Percentiles rank a stretch among this genome's conserved stretches.
Evolutionary conservation across 176 grass and related monocot genomes (phyloP).

Genomic region (Paspalum vaginatum): DNA sequence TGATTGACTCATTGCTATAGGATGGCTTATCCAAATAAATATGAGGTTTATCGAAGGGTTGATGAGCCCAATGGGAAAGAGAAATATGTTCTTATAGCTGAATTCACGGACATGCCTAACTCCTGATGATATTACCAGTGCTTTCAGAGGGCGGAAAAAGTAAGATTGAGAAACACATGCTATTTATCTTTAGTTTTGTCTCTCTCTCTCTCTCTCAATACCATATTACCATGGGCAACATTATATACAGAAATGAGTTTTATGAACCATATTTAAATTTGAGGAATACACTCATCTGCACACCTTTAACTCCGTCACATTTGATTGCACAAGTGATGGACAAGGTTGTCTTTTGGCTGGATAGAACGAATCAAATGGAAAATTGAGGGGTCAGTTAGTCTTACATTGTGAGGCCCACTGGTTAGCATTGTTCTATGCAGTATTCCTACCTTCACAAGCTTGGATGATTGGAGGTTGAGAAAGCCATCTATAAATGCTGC

Average conservation of each 20-base stretch:
- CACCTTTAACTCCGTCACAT: neutral
- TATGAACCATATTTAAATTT: neutral
- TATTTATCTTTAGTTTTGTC: constrained; percentile 20
- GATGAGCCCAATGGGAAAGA: constrained; percentile 71
- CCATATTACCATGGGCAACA: neutral
- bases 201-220: neutral
- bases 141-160: constrained; percentile 69
- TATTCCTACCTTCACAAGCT: neutral
- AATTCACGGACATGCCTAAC: constrained; percentile 79
- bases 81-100: constrained; percentile 69
- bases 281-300: constrained; percentile 3
- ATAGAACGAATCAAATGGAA: neutral
- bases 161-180: constrained; percentile 36
- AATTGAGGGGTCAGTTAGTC: neutral
- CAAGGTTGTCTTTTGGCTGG: neutral
- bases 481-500: neutral
- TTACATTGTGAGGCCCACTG: neutral
- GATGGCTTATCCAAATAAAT: constrained; percentile 85
- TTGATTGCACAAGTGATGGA: neutral
- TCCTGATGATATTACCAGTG: constrained; percentile 70
- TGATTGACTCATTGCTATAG: constrained; percentile 46
- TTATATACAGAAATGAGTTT: neutral
- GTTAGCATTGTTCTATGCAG: neutral
- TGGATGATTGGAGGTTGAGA: neutral
- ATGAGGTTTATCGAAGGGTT: constrained; percentile 87